phyloP scores from a whole-genome alignment of 2,329 filamentous ascomycete species.

The Alternaria gaisen region DNA sequence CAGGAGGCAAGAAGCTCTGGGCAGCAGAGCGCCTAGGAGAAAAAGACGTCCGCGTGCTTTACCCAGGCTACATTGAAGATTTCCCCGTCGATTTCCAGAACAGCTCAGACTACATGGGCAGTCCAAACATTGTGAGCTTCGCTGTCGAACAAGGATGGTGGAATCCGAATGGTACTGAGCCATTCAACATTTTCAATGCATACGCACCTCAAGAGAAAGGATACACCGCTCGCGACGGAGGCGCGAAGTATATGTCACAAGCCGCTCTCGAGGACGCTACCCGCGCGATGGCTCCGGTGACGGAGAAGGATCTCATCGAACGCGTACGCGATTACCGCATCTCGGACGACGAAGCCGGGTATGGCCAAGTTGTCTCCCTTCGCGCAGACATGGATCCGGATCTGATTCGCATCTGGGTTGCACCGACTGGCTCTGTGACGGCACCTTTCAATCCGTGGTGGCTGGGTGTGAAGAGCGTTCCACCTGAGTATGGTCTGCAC shows the following conservation, averaged over 20 bases:
- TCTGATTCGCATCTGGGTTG: constrained; percentile 47
- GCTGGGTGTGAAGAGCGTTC: constrained; percentile 44
- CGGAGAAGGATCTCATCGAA: constrained; percentile 59
- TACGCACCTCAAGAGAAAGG: constrained; percentile 42
- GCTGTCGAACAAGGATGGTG: constrained; percentile 49
- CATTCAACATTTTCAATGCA: constrained; percentile 50
- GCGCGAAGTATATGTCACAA: constrained; percentile 52
- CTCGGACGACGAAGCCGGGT: constrained; percentile 49
- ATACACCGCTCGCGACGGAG: constrained; percentile 45
- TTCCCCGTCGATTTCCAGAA: constrained; percentile 46
- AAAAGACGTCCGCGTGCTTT: constrained; percentile 45
- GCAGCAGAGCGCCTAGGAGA: constrained; percentile 46
- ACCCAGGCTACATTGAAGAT: constrained; percentile 50
- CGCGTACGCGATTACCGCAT: constrained; percentile 50
- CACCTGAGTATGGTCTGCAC: constrained; percentile 46
- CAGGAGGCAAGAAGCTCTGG: constrained; percentile 47
- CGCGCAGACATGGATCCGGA: constrained; percentile 37
- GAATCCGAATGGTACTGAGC: constrained; percentile 40
- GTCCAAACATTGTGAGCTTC: constrained; percentile 47
- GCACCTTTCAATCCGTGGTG: constrained; percentile 49
- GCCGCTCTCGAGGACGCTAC: constrained; percentile 49
- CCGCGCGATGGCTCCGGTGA: constrained; percentile 57
- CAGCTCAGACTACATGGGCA: constrained; percentile 44
- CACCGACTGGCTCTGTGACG: constrained; percentile 47
- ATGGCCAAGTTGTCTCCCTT: constrained; percentile 47